Evolutionary conservation across 2,329 filamentous ascomycete species (phyloP), one percentile per base, ranked within the genome.

Genomic region (Aspergillus spinulosporus): DNA sequence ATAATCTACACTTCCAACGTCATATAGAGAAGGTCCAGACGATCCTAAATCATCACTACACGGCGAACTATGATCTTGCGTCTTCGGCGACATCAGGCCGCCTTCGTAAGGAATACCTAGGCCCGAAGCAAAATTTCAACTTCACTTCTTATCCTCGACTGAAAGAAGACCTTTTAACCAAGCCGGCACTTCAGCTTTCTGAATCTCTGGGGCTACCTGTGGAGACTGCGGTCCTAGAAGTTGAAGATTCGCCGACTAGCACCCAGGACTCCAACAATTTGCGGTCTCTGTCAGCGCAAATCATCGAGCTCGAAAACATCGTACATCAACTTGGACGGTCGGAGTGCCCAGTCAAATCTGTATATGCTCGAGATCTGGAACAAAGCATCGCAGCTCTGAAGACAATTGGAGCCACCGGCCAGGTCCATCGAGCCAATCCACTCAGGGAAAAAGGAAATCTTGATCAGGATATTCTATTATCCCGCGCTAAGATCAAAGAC

Each of bases 1-100:
- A 76, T 4, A 85, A 85, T 44, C 58, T 72, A 7, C 72, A 80
- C 29, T 70, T 84, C 0, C 75, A 71, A 0, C 43, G 65, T 0
- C 78, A 84, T 59, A 57, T 84, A 0, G 53, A 69, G 7, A 43
- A 72, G 28, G 74, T 81, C 0, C 80, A 84, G 51, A 4, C 45
- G 0, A 60, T 80, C 6, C 57, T 83, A 11, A 54, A 74, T 47
- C 53, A 50, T 3, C 67, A 72, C 46, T 64, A 43, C 36, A 39
- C 15, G 21, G 45, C 39, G 28, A 15, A 29, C 39, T 14, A 42
- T 42, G 34, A 37, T 12, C n/a, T 11, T 12, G 21, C 34, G 1
- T 21, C 39, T 8, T 12, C 44, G 28, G 6, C 12, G 1, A n/a
- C 7, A 11, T 11, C 28, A 9, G 40, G 40, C 28, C 21, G 31